A percentile compares a stretch with the other conserved stretches of the same genome.
These are phyloP conservation scores for Trichocladium uniseriatum DNA, from an alignment of 495 filamentous ascomycete species.

Conservation along the genomic window DNA sequence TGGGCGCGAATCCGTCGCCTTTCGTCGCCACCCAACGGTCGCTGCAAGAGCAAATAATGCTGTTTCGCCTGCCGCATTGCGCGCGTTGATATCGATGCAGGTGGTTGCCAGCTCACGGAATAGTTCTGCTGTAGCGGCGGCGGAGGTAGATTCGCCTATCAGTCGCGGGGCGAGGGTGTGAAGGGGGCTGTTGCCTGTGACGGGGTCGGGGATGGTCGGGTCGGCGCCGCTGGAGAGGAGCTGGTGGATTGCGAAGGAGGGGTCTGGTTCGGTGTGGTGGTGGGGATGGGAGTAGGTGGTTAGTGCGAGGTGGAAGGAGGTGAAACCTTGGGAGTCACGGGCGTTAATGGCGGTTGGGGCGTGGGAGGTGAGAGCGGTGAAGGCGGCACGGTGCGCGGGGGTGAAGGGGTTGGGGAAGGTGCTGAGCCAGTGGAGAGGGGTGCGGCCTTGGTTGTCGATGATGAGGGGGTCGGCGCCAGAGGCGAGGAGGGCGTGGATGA, in stretches of 20 bases:
- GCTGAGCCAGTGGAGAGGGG: conserved; percentile 12
- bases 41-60: background rate
- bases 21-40: background rate
- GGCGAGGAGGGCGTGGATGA: background rate
- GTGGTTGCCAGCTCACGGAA: background rate
- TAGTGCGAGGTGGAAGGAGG: background rate
- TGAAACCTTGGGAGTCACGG: background rate
- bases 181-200: conserved; percentile 2
- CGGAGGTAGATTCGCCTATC: background rate
- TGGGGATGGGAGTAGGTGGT: background rate
- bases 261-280: background rate
- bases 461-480: background rate
- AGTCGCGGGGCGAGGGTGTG: conserved; percentile 5
- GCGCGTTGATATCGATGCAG: conserved; percentile 2
- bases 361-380: background rate
- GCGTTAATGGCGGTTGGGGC: background rate
- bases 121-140: background rate
- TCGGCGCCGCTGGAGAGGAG: conserved; percentile 2
- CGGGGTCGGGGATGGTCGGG: background rate
- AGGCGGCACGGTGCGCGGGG: background rate
- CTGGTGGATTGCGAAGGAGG: background rate
- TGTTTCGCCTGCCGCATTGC: conserved; percentile 1
- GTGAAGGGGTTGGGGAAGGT: background rate
- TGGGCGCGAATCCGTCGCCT: background rate
- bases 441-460: conserved; percentile 4